phyloP scores from a whole-genome alignment of 2,329 filamentous ascomycete genomes.

The Cercospora janseana region DNA sequence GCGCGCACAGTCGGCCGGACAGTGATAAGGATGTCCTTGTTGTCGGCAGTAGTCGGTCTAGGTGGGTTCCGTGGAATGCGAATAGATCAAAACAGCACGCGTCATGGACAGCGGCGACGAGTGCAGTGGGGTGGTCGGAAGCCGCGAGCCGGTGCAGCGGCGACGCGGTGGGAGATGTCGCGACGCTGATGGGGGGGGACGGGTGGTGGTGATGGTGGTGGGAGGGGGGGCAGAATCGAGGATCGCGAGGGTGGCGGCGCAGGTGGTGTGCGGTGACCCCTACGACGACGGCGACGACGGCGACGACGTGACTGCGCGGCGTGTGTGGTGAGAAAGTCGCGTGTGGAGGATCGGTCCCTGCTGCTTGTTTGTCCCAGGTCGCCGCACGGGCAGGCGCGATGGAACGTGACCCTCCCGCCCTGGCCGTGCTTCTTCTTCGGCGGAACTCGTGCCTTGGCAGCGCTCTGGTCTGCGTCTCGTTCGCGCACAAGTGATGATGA shows the following conservation, averaged over 20 bases:
- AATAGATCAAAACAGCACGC: slow-evolving; percentile 16
- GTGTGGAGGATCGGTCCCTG: slow-evolving; percentile 4
- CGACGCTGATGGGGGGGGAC: not conserved
- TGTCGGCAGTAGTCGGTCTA: slow-evolving; percentile 19
- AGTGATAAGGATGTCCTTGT: slow-evolving; percentile 27
- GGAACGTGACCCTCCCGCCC: no score
- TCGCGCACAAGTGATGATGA: no score
- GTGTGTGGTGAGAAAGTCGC: slow-evolving; percentile 1
- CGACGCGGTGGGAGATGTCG: slow-evolving; percentile 2
- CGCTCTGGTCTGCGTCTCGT: no score
- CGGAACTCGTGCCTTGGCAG: no score
- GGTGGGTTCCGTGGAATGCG: slow-evolving; percentile 26
- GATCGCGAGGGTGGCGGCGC: no score
- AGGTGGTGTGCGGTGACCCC: slow-evolving; percentile 12
- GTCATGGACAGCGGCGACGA: slow-evolving; percentile 15
- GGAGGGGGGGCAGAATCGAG: slow-evolving; percentile 2
- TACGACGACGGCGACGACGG: slow-evolving; percentile 1
- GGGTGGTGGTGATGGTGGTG: not conserved
- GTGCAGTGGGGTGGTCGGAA: slow-evolving; percentile 9
- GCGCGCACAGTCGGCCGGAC: slow-evolving; percentile 20
- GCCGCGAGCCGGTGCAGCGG: slow-evolving; percentile 5
- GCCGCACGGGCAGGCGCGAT: no score
- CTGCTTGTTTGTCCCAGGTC: slow-evolving; percentile 4
- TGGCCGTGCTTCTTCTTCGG: no score
- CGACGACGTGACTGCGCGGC: not conserved